Percentiles rank a stretch among this genome's conserved stretches.
Evolutionary conservation across 192 early-diverging fungal species (phyloP).

Genomic region (Gigaspora rosea): DNA sequence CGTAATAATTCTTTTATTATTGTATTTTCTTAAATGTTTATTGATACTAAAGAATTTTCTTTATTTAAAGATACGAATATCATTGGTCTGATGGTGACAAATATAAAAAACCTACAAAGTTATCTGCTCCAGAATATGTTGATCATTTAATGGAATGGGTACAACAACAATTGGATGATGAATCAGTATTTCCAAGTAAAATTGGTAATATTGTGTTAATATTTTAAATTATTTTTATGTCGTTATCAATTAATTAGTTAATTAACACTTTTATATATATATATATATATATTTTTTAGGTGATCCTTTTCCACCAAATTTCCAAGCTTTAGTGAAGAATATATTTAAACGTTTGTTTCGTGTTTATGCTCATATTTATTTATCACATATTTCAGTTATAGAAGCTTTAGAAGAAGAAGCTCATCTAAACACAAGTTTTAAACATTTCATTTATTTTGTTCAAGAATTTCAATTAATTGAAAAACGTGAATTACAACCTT

Average conservation of each 20-base stretch:
- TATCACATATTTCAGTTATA: slow-evolving; percentile 78
- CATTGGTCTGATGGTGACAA: slow-evolving; percentile 83
- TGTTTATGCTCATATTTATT: slow-evolving; percentile 94
- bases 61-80: slow-evolving; percentile 66
- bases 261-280: neutral
- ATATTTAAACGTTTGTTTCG: slow-evolving; percentile 89
- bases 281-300: slow-evolving; percentile 38
- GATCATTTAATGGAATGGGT: slow-evolving; percentile 86
- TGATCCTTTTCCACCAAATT: slow-evolving; percentile 72
- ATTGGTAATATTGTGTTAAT: slow-evolving; percentile 49
- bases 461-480: slow-evolving; percentile 88
- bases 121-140: slow-evolving; percentile 90
- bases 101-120: slow-evolving; percentile 84
- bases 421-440: slow-evolving; percentile 93
- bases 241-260: neutral
- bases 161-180: slow-evolving; percentile 82
- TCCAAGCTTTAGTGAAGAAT: slow-evolving; percentile 64
- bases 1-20: slow-evolving; percentile 2
- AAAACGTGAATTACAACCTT: slow-evolving; percentile 75
- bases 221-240: neutral
- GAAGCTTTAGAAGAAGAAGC: slow-evolving; percentile 78
- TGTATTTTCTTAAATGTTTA: slow-evolving; percentile 13
- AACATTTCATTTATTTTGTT: slow-evolving; percentile 92
- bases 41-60: neutral
- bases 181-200: slow-evolving; percentile 83